Conservation (phyloP, 139 green algal species). For the Yamagishiella unicocca region DNA sequence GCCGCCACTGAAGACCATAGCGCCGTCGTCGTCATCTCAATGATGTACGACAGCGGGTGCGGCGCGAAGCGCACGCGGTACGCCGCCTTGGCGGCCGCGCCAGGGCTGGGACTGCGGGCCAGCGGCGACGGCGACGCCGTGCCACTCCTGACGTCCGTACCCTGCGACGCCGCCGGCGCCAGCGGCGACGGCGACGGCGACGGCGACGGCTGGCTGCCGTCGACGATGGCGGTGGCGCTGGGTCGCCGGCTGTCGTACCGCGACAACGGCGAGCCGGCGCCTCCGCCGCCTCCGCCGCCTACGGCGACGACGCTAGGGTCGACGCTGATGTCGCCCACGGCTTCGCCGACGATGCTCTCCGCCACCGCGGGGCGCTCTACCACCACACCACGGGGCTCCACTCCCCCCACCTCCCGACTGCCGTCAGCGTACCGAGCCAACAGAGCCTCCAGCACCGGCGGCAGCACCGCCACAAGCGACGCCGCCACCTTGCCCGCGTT, state of each 20-base stretch:
- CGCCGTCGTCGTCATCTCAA: slow-evolving; percentile 27
- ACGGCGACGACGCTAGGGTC: background rate
- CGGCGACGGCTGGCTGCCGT: background rate
- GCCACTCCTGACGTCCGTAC: background rate
- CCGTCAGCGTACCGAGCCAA: background rate
- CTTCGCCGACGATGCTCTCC: background rate
- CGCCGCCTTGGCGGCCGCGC: background rate
- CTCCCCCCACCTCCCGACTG: slow-evolving; percentile 1
- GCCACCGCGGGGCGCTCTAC: background rate
- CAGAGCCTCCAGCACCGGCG: slow-evolving; percentile 32
- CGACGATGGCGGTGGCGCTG: background rate
- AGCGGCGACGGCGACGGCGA: background rate
- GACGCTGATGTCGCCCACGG: background rate
- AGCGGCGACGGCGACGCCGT: background rate
- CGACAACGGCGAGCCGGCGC: background rate
- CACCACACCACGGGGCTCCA: background rate
- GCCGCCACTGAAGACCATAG: slow-evolving; percentile 26
- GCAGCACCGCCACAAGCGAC: background rate
- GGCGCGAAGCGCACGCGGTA: background rate
- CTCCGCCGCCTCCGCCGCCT: background rate
- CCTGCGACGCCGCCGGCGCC: background rate
- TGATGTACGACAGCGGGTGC: slow-evolving; percentile 29
- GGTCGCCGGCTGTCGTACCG: background rate
- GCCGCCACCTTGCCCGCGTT: slow-evolving; percentile 37
- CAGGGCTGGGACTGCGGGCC: background rate